Evolutionary conservation across 169 alveolate genomes (phyloP), one percentile per base, ranked within the genome.

Genomic region (Eimeria acervulina): DNA sequence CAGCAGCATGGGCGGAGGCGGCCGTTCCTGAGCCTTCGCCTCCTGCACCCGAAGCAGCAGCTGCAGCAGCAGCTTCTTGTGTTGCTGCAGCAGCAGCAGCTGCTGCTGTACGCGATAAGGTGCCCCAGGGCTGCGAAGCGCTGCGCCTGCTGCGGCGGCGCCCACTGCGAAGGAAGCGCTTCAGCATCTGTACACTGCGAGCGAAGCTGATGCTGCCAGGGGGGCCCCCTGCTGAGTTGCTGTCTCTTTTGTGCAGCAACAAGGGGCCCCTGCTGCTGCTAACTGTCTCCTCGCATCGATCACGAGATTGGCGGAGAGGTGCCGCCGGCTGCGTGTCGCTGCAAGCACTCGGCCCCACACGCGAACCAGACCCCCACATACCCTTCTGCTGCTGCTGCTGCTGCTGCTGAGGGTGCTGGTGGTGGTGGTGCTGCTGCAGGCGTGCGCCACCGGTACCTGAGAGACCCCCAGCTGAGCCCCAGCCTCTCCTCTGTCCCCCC

Each of bases 81-180:
- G 80, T 36, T 28, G 84, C 84, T 12, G 84, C 84, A n/a, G 84
- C 84, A 1, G 84, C 84, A 10, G 84, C 84, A n/a, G 84, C 84
- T n/a, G 84, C 33, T 31, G 84, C 84, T 6, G 19, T 36, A 23
- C 84, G 84, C 42, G 84, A 6, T 31, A 21, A 17, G 17, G 52
- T 26, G 51, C 84, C 84, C 84, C 84, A 72, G 23, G 84, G 84
- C 84, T 72, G 78, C 51, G 92, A 47, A n/a, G 59, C 63, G 47
- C 78, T 55, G 92, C 76, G 92, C 8, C 51, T 51, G 92, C 44
- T 55, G 51, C 74, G 59, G 89, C 63, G 66, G 31, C 76, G 33
- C 66, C 61, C 68, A 23, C 23, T 33, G 40, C 84, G 81, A 19
- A 63, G 36, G 68, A 63, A 26, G 13, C 84, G 94, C 92, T 84